Evolutionary conservation across 345 rosid genomes (phyloP).

Genomic region (Balakata baccata): DNA sequence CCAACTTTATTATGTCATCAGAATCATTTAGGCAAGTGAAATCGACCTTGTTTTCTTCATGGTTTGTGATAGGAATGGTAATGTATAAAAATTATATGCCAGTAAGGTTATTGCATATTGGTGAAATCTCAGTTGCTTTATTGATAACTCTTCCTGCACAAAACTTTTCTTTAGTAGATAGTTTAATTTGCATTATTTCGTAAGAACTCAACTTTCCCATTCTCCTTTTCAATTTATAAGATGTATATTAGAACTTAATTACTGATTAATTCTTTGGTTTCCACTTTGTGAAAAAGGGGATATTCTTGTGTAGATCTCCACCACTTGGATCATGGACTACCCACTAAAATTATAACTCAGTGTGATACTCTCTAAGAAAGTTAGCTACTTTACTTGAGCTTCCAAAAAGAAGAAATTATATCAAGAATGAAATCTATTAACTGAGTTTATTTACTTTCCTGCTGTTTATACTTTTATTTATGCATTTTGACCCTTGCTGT

Average conservation of each 20-base stretch:
- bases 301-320: neutral
- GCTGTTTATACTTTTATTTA: no score
- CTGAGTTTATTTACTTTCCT: neutral
- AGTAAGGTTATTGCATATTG: neutral
- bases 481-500: neutral
- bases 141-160: neutral
- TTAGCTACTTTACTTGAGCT: neutral
- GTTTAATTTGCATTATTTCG: neutral
- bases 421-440: neutral
- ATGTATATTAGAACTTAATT: neutral
- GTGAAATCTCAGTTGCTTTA: neutral
- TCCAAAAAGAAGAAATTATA: neutral
- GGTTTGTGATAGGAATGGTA: neutral
- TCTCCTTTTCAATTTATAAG: neutral
- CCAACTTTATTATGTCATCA: conserved; percentile 85
- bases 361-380: neutral
- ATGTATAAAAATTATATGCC: neutral
- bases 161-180: neutral
- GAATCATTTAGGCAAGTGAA: conserved; percentile 85
- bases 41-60: conserved; percentile 7
- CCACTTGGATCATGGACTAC: neutral
- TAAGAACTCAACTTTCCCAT: neutral
- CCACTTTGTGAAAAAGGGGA: neutral
- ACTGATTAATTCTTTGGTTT: neutral
- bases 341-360: neutral